Conservation (phyloP, 2,329 filamentous ascomycete species). For the Cryphonectria japonica region DNA sequence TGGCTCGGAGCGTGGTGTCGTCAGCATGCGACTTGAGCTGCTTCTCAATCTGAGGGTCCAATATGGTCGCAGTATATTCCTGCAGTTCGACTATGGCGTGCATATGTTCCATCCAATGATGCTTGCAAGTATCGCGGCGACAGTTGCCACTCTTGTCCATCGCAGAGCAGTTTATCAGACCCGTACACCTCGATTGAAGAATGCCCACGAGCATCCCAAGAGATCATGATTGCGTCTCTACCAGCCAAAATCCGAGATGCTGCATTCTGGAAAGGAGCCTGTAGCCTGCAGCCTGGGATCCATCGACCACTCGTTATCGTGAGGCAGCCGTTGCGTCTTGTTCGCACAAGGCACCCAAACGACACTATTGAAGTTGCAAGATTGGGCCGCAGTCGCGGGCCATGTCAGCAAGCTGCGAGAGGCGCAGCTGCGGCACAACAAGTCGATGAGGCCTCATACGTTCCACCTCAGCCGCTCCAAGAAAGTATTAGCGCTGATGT, state of each 20-base stretch:
- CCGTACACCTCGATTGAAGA: slow-evolving; percentile 8
- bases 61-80: slow-evolving; percentile 28
- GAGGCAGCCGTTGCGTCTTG: neutral
- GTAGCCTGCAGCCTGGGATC: neutral
- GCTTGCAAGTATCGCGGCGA: slow-evolving; percentile 34
- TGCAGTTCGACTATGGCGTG: slow-evolving; percentile 41
- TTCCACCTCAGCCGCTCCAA: neutral
- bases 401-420: neutral
- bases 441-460: neutral
- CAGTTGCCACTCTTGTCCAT: slow-evolving; percentile 24
- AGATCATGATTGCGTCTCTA: neutral
- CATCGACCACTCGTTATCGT: neutral
- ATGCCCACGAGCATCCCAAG: neutral
- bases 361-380: neutral
- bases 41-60: too few relatives aligned
- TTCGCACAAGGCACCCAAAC: neutral
- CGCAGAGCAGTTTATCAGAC: slow-evolving; percentile 34
- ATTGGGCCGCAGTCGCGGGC: neutral
- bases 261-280: neutral
- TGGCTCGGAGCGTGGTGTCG: too few relatives aligned
- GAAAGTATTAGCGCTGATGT: neutral
- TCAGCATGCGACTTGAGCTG: too few relatives aligned
- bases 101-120: slow-evolving; percentile 43
- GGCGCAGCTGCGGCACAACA: slow-evolving; percentile 1
- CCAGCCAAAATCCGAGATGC: neutral